Evolutionary conservation across 1,284 basidiomycete species (phyloP), one percentile per base, ranked within the genome.

Genomic region (Flammula alnicola): DNA sequence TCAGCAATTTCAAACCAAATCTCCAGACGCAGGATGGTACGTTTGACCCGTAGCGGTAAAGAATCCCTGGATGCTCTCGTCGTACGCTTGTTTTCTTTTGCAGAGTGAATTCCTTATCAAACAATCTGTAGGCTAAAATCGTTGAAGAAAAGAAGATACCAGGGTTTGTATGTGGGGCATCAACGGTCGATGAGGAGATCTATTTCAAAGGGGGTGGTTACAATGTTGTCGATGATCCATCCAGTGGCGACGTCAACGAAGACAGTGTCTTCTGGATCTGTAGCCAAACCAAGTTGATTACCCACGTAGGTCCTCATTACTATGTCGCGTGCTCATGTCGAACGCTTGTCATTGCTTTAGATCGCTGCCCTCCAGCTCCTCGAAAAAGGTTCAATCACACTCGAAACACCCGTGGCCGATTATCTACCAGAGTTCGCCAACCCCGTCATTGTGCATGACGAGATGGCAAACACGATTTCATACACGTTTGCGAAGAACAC

Each of bases 231-330:
- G 58, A 59, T 32, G 65, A 69, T 36, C 56, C 61, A 3, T 44
- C 59, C 0, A 60, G 59, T 32, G 64, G 50, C 4, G 14, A 37
- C 10, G 51, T 67, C 22, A 45, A 55, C 27, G 50, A 55, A 11
- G 59, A 67, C 33, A 61, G 55, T 16, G 49, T 68, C 19, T 66
- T 63, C 44, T 69, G 66, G 66, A 49, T 67, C 4, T 68, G 65
- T 54, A 70, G 68, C 55, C 58, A 62, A 54, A 66, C 64, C 3
- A 69, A 70, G 41, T 36, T 69, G 17, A 42, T 68, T 14, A 51
- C 58, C 4, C 49, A 62, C 7, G 67, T 63, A 42, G n/a, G 62
- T 45, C 7, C 11, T 11, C 14, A 23, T 40, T 9, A 19, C 10
- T 17, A 4, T 44, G 6, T n/a, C n/a, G 16, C 26, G 5, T 31